Evolutionary conservation across 306 rosid species (phyloP), one percentile per base, ranked within the genome.

Genomic region (Clitoria ternatea): DNA sequence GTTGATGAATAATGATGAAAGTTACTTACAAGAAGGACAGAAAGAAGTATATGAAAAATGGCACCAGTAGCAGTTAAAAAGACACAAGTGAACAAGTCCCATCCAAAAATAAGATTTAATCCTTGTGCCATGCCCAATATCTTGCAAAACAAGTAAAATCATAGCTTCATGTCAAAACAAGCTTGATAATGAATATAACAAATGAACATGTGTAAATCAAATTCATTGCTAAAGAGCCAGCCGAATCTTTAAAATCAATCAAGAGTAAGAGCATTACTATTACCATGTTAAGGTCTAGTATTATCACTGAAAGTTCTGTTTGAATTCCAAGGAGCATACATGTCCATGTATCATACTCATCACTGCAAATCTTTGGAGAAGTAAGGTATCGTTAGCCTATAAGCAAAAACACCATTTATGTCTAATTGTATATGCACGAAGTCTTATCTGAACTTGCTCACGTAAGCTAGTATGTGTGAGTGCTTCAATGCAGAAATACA

Each of bases 61-160:
- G 87, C 89, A 78, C 80, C 75, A 10, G 79, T 75, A 26, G 96
- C 94, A 62, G 97, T 87, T 83, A 90, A 77, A 84, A 88, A 79
- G 67, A 93, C 94, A 75, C 96, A 90, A 57, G 94, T 84, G 94
- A 90, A 90, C 74, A 93, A 80, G 83, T 93, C 97, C 98, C 97
- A 93, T 64, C 97, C 97, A 80, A 84, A 86, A 63, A 90, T 81
- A 81, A 88, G 88, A 87, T 89, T 93, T 74, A 93, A 91, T 74
- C 90, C 94, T 80, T 90, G 91, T 45, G 96, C 89, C 64, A 90
- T 84, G 74, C 97, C 98, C 71, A 93, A 72, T 70, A 93, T 81
- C 98, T 93, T 49, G 87, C 52, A 79, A 86, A 72, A 70, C 54
- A 69, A 40, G 69, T 70, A 30, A 64, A 81, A 82, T 10, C 69